Conservation (phyloP, 805 yeast species). For the Helenozyma baotianmanensis region DNA sequence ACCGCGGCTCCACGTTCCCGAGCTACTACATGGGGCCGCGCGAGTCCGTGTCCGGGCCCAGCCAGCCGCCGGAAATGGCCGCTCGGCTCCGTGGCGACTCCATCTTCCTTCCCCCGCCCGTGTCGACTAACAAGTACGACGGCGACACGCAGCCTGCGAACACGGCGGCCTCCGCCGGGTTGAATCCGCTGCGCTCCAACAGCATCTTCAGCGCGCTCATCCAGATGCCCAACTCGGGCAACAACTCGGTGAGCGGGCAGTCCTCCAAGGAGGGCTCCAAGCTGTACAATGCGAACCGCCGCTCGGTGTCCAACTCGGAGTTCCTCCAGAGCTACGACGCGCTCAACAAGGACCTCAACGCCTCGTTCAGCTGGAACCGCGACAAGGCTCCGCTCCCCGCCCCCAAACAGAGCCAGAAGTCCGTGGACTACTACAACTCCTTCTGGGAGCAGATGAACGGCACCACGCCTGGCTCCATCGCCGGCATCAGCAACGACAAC, state of each 20-base stretch:
- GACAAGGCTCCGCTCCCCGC: slow-evolving; percentile 5
- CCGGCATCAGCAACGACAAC: slow-evolving; percentile 28
- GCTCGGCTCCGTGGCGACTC: slow-evolving; percentile 35
- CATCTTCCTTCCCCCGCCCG: slow-evolving; percentile 36
- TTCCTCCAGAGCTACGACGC: slow-evolving; percentile 28
- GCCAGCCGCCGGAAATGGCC: slow-evolving; percentile 6
- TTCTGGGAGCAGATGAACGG: slow-evolving; percentile 24
- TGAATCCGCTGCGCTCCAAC: slow-evolving; percentile 24
- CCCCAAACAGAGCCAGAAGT: slow-evolving; percentile 7
- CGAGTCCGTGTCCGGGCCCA: slow-evolving; percentile 12
- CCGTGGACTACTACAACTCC: slow-evolving; percentile 10
- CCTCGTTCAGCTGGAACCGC: slow-evolving; percentile 27
- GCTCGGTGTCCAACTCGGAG: slow-evolving; percentile 12
- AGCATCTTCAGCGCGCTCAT: slow-evolving; percentile 37
- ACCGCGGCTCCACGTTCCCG: slow-evolving; percentile 10
- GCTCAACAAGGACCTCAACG: slow-evolving; percentile 29
- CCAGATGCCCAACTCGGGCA: slow-evolving; percentile 33
- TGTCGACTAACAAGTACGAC: slow-evolving; percentile 6
- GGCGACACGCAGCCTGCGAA: slow-evolving; percentile 5
- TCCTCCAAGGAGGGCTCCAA: slow-evolving; percentile 4
- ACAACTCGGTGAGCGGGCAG: slow-evolving; percentile 30
- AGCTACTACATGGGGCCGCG: slow-evolving; percentile 15
- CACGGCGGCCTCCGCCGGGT: slow-evolving; percentile 1
- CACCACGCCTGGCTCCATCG: slow-evolving; percentile 23
- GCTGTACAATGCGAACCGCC: slow-evolving; percentile 8